A percentile compares a stretch with the other conserved stretches of the same genome.
Evolutionary conservation across 148 eudicot species (phyloP).

Genomic region (Chenopodium suecicum): DNA sequence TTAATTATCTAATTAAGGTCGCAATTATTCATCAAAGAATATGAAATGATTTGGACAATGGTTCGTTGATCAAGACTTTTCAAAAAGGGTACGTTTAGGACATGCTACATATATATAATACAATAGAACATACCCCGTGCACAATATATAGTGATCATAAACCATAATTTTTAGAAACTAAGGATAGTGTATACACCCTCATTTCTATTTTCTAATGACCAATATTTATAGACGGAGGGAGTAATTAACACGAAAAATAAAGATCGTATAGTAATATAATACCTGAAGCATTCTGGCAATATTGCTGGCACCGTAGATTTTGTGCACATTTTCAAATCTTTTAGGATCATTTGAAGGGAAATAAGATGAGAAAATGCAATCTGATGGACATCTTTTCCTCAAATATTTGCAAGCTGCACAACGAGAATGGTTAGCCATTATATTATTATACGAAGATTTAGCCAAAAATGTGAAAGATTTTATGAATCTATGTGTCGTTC

Average conservation of each 20-base stretch:
- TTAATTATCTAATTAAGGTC: no score
- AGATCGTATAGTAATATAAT: neutral
- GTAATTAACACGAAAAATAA: no score
- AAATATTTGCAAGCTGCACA: slow-evolving; percentile 66
- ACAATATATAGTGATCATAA: no score
- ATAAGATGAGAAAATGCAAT: slow-evolving; percentile 56
- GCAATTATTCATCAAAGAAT: no score
- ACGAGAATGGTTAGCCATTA: slow-evolving; percentile 16
- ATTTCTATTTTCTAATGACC: no score
- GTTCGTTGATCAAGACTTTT: no score
- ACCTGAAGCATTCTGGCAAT: slow-evolving; percentile 53
- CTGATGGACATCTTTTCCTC: slow-evolving; percentile 51
- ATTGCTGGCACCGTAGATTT: slow-evolving; percentile 59
- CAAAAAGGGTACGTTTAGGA: no score
- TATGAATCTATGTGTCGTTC: neutral
- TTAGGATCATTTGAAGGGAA: slow-evolving; percentile 47
- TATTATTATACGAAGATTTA: neutral
- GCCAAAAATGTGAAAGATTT: neutral
- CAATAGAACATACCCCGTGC: no score
- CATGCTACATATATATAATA: no score
- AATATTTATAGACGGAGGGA: no score
- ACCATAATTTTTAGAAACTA: no score
- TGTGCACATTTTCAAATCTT: slow-evolving; percentile 49
- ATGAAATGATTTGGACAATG: neutral
- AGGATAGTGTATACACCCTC: no score